Conservation (phyloP, 176 grass and related monocot species). For the Avena atlantica region DNA sequence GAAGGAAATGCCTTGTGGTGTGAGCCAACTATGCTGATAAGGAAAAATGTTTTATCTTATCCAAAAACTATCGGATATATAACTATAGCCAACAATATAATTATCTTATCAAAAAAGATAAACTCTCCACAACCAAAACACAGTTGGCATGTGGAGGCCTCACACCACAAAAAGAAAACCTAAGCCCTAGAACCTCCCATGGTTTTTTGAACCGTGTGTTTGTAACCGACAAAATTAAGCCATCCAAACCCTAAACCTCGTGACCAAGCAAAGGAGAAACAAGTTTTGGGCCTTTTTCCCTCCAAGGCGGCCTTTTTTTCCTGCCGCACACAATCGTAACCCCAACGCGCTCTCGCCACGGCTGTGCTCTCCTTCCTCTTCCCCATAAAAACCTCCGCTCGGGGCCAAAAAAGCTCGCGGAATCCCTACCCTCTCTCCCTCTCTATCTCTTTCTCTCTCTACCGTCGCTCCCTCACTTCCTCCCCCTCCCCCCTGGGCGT, state of each 20-base stretch:
- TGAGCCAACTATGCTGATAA: no score
- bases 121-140: not conserved
- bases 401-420: slow-evolving; percentile 11
- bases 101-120: not conserved
- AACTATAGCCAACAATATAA: not conserved
- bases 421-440: slow-evolving; percentile 32
- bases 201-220: not conserved
- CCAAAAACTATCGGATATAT: not conserved
- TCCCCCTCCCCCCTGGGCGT: not conserved
- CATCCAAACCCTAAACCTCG: not conserved
- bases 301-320: not conserved
- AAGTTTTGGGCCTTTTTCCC: not conserved
- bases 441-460: slow-evolving; percentile 8
- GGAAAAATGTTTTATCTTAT: not conserved
- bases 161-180: not conserved
- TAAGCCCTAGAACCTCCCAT: not conserved
- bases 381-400: slow-evolving; percentile 50
- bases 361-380: not conserved
- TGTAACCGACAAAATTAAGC: not conserved
- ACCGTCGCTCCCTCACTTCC: not conserved
- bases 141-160: no score
- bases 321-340: not conserved
- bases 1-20: no score
- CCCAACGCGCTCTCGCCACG: not conserved
- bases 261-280: not conserved